Conservation (phyloP, 176 grass and related monocot species). For the Luzula sylvatica region DNA sequence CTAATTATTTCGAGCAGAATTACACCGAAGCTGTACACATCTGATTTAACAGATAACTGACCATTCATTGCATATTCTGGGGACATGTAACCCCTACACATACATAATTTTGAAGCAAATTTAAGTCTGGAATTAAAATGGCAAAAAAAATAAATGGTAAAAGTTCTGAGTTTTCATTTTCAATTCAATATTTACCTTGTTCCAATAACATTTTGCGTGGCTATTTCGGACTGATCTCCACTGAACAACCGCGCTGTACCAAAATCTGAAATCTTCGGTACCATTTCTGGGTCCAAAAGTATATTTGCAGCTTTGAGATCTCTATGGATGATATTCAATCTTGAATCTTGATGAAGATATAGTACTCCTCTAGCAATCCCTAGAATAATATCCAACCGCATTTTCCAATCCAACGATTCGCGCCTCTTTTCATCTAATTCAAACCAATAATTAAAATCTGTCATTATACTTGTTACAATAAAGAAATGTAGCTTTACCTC, state of each 20-base stretch:
- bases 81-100: constrained; percentile 19
- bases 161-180: not conserved
- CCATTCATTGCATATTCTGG: constrained; percentile 23
- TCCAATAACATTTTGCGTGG: constrained; percentile 30
- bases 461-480: not conserved
- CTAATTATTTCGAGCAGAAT: constrained; percentile 39
- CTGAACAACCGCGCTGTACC: constrained; percentile 41
- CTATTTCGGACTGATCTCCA: constrained; percentile 2
- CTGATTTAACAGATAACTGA: constrained; percentile 41
- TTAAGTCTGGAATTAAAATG: not conserved
- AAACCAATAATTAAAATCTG: not conserved
- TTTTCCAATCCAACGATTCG: constrained; percentile 25
- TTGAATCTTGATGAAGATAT: constrained; percentile 60
- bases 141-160: not conserved
- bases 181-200: constrained; percentile 34
- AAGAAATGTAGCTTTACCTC: not conserved
- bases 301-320: constrained; percentile 57
- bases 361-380: constrained; percentile 44
- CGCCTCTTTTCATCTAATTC: constrained; percentile 19
- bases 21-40: constrained; percentile 54
- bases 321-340: constrained; percentile 43
- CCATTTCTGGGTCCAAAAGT: constrained; percentile 42
- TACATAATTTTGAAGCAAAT: not conserved
- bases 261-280: constrained; percentile 69
- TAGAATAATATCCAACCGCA: constrained; percentile 36